Evolutionary conservation across 2,329 filamentous ascomycete species (phyloP), one percentile per base, ranked within the genome.

Genomic region (Nemania sp.): DNA sequence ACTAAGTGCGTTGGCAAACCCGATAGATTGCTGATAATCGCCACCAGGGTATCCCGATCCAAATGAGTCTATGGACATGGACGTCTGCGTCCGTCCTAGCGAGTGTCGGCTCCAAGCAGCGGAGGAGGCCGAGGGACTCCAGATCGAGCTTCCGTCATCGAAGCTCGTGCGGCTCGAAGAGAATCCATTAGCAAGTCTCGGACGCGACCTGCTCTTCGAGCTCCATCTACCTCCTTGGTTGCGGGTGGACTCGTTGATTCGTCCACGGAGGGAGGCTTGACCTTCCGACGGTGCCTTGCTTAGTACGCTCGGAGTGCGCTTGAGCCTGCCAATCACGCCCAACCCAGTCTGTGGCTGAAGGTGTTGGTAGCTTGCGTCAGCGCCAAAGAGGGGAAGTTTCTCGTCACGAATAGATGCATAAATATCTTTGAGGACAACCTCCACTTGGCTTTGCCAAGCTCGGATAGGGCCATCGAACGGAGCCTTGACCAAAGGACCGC

Each of bases 61-160:
- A 68, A 98, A 88, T 1, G 93, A 97, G 73, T 97, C 92, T 70
- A 97, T 90, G 4, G 93, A 97, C 81, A 95, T 90, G 2, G 92
- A 94, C 0, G 92, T 92, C 64, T 96, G 88, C 0, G 92, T 96
- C 72, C 96, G 92, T 34, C 93, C 92, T 62, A 96, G 83, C 0
- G 94, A 98, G 71, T 95, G 91, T 70, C 91, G 94, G 78, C 93
- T 97, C 92, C 93, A 97, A 0, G 91, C 95, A 65, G 92, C 96
- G n/a, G 92, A 96, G 18, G 91, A 92, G 40, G 81, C 77, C 1
- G 86, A 81, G 11, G 95, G 95, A 69, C 91, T 97, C 91, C 92
- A 98, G 48, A 97, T 83, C 1, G 92, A 96, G 63, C 87, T 90
- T 61, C 88, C 87, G 69, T 99, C 95, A 62, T 99, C 95, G 65